Percentiles rank a stretch among this genome's conserved stretches.
Evolutionary conservation across 192 early-diverging fungal genomes (phyloP).

Genomic region (Coemansia sp.): DNA sequence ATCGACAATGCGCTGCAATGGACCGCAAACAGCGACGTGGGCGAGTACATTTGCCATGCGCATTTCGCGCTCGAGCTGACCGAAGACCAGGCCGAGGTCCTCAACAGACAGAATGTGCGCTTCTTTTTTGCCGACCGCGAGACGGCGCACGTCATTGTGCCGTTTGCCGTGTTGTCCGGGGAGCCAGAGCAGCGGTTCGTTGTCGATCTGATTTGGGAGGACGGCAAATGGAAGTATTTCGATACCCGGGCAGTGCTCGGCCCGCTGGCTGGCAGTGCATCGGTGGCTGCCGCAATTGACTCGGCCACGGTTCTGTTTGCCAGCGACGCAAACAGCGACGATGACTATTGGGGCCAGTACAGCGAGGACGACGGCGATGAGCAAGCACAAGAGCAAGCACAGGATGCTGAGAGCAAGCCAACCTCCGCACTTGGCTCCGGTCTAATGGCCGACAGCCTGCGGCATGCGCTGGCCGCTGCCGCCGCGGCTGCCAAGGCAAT

Average conservation of each 20-base stretch:
- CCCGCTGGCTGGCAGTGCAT: background rate
- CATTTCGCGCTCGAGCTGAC: slow-evolving; percentile 41
- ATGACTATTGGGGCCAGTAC: slow-evolving; percentile 37
- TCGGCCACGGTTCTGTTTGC: background rate
- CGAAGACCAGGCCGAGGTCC: slow-evolving; percentile 28
- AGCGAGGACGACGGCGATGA: slow-evolving; percentile 3
- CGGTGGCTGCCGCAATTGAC: slow-evolving; percentile 1
- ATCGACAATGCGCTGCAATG: slow-evolving; percentile 20
- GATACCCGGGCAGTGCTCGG: background rate
- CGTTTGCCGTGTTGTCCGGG: slow-evolving; percentile 11
- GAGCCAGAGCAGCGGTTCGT: background rate
- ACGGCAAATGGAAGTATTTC: slow-evolving; percentile 26
- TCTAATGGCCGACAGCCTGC: slow-evolving; percentile 5
- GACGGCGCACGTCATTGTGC: slow-evolving; percentile 15
- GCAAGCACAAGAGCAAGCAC: background rate
- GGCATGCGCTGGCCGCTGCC: slow-evolving; percentile 17
- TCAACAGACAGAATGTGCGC: slow-evolving; percentile 11
- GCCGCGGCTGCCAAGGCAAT: slow-evolving; percentile 18
- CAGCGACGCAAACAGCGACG: background rate
- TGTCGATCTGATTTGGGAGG: slow-evolving; percentile 25
- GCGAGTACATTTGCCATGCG: slow-evolving; percentile 24
- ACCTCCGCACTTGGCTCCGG: background rate
- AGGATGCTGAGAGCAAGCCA: background rate
- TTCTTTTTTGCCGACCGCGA: slow-evolving; percentile 3
- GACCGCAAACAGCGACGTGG: slow-evolving; percentile 4